These are phyloP conservation scores for Saccharomyces hybrid DNA, from an alignment of 1,139 yeast species.

Conservation along the genomic window DNA sequence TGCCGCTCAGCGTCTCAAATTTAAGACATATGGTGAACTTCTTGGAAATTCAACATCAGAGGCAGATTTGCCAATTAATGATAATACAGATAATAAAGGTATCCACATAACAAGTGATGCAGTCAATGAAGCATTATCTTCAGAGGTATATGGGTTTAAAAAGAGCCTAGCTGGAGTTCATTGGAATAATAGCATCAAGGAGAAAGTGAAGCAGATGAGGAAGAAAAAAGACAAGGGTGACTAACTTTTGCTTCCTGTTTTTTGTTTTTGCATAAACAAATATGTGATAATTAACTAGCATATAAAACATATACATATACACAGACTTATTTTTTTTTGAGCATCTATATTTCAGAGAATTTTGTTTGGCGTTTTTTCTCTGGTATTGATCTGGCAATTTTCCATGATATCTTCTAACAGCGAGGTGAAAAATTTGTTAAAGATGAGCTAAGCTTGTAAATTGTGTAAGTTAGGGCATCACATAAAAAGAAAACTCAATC, in stretches of 20 bases:
- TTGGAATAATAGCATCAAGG: slow-evolving; percentile 36
- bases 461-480: not conserved
- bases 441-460: not conserved
- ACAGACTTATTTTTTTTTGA: not conserved
- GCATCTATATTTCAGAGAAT: not conserved
- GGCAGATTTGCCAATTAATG: not conserved
- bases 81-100: slow-evolving; percentile 6
- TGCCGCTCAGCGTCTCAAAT: slow-evolving; percentile 47
- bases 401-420: not conserved
- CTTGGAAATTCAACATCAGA: slow-evolving; percentile 7
- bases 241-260: not conserved
- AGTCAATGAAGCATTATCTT: slow-evolving; percentile 31
- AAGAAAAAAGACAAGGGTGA: slow-evolving; percentile 18
- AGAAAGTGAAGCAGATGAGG: slow-evolving; percentile 32
- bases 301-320: not conserved
- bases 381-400: not conserved
- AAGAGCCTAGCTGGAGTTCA: slow-evolving; percentile 35
- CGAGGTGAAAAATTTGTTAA: slow-evolving; percentile 1
- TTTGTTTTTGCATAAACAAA: not conserved
- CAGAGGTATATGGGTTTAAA: slow-evolving; percentile 36
- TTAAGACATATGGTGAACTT: slow-evolving; percentile 30
- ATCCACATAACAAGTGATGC: slow-evolving; percentile 23
- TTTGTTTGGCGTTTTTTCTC: not conserved
- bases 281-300: not conserved
- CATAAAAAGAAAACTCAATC: not conserved